These are phyloP conservation scores for Verticillium nonalfalfae DNA, from an alignment of 2,329 filamentous ascomycete genomes.

Conservation along the genomic window DNA sequence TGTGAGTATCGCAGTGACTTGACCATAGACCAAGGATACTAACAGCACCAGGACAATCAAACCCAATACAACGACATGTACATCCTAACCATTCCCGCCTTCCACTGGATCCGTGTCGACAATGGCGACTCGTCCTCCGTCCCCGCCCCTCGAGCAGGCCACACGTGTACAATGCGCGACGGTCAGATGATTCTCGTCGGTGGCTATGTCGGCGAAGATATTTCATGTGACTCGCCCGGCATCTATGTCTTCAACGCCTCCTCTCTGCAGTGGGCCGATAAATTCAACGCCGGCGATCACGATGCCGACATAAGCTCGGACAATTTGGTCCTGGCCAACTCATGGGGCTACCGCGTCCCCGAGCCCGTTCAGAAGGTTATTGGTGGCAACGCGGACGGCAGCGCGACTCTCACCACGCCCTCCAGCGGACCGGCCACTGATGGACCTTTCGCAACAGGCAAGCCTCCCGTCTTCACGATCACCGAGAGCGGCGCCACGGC, in stretches of 20 bases:
- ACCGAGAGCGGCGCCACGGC: constrained; percentile 43
- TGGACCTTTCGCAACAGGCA: constrained; percentile 66
- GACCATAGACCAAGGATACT: constrained; percentile 9
- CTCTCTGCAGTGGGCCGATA: constrained; percentile 54
- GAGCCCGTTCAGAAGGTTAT: constrained; percentile 55
- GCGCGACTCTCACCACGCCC: constrained; percentile 61
- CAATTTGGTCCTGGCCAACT: constrained; percentile 46
- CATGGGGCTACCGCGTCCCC: constrained; percentile 62
- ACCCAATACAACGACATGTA: constrained; percentile 65
- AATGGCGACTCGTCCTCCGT: constrained; percentile 33
- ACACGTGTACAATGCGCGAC: constrained; percentile 64
- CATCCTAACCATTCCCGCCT: constrained; percentile 66
- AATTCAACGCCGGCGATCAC: constrained; percentile 52
- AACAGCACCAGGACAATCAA: constrained; percentile 30
- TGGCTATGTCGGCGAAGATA: constrained; percentile 56
- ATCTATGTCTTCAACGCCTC: constrained; percentile 70
- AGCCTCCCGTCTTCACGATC: constrained; percentile 62
- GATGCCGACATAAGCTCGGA: constrained; percentile 39
- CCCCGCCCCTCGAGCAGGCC: constrained; percentile 59
- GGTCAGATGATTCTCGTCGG: constrained; percentile 66
- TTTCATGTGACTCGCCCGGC: constrained; percentile 60
- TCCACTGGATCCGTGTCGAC: constrained; percentile 63
- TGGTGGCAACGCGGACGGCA: constrained; percentile 53
- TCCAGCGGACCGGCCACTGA: constrained; percentile 54
- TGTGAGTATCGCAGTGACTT: constrained; percentile 23